Conservation (phyloP, 1,139 yeast genomes). For the Saccharomyces hybrid region DNA sequence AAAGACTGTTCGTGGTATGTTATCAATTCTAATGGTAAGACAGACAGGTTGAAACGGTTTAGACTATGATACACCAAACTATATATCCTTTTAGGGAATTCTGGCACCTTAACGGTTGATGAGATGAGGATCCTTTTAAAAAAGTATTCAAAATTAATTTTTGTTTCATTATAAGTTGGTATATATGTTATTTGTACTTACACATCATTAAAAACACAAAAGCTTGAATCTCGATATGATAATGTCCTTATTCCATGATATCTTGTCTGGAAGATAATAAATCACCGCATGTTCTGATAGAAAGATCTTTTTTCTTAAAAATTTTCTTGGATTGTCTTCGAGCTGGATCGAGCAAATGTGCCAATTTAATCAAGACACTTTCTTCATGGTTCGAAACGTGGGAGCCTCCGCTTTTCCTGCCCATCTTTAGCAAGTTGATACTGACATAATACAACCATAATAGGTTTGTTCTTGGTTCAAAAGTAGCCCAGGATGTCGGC, state of each 20-base stretch:
- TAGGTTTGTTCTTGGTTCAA: conserved; percentile 36
- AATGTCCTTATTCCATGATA: background rate
- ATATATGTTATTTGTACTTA: background rate
- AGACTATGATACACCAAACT: too few relatives aligned
- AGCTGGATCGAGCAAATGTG: background rate
- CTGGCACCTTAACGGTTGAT: too few relatives aligned
- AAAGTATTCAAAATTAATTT: background rate
- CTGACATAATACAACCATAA: conserved; percentile 40
- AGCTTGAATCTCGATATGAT: background rate
- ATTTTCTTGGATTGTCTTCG: background rate
- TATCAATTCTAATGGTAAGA: background rate
- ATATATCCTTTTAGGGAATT: too few relatives aligned
- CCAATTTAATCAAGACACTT: background rate
- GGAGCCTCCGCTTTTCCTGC: background rate
- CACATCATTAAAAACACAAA: background rate
- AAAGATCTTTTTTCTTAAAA: background rate
- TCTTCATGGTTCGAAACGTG: background rate
- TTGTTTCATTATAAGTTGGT: background rate
- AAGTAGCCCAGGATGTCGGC: conserved; percentile 24
- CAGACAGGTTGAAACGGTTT: background rate
- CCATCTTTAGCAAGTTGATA: conserved; percentile 5
- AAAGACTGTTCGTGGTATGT: too few relatives aligned
- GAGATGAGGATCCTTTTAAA: background rate
- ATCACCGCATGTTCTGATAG: background rate
- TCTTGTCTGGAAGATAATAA: background rate